Base-by-base conservation (phyloP, 164 flowering plant species). In the Sextonia rubra region DNA sequence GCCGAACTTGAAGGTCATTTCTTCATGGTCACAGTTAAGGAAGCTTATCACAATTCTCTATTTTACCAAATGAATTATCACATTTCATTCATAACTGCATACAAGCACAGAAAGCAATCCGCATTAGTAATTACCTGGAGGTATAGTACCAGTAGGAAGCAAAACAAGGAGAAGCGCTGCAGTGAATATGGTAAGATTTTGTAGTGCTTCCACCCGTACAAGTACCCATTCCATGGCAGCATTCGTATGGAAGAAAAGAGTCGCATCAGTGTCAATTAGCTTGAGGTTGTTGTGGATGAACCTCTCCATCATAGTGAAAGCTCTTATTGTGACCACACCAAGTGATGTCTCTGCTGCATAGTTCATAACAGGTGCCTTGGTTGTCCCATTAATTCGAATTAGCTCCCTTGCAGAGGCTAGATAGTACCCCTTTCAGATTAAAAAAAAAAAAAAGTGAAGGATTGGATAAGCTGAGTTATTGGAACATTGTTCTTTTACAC, bases 351-450 rank as follows among this genome's bases (percentile, higher is more conserved):
- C 98, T 4, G 93, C 79, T 73, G 87, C 87, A 77, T 83, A 87
- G 68, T 90, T 92, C 91, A 89, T 85, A 15, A 92, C 82, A 0
- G 97, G 95, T 12, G 98, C 97, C 82, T 92, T 94, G 6, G 98
- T 91, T 9, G 94, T 92, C 75, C 97, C 97, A 65, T 90, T 91
- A 60, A 94, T 88, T 77, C 98, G 81, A 44, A 88, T 83, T 6
- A 94, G 84, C 67, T 90, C 93, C 75, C 87, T 82, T 7, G 97
- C 90, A 47, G 92, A 78, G 22, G 94, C 88, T 52, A 86, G 75
- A 77, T 91, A 92, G 69, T 90, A 89, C 1, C 73, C 83, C 97
- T 94, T 80, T 55, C 32, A 25, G 37, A n/a, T n/a, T n/a, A n/a
- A n/a, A 66, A 11, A 56, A 61, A 44, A 64, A 56, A 48, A 30